Conservation (phyloP, 129 eudicot species). For the Chrysanthemum makinoi region DNA sequence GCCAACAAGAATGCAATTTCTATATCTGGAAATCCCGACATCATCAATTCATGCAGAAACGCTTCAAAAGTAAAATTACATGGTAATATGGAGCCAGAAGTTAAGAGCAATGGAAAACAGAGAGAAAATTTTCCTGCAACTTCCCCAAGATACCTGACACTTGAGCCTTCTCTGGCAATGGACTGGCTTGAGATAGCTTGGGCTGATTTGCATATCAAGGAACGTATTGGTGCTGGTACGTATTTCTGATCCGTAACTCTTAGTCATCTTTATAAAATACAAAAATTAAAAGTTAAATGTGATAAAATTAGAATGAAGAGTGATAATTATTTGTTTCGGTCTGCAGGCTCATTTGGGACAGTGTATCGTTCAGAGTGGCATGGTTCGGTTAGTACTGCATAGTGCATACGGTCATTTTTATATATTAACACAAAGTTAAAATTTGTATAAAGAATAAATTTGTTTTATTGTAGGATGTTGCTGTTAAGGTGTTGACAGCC, state of each 20-base stretch:
- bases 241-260: not conserved
- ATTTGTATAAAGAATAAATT: not conserved
- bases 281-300: not conserved
- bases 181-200: conserved; percentile 97
- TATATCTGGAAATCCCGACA: conserved; percentile 11
- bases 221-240: conserved; percentile 95
- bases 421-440: not conserved
- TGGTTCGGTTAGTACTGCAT: conserved; percentile 74
- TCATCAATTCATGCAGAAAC: not conserved
- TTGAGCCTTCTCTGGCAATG: conserved; percentile 94
- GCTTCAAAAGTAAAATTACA: not conserved
- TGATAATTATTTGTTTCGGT: not conserved
- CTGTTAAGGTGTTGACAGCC: conserved; percentile 81
- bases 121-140: conserved; percentile 37
- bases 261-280: not conserved
- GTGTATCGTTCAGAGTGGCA: conserved; percentile 99
- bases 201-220: conserved; percentile 86
- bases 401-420: conserved; percentile 1
- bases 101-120: conserved; percentile 31
- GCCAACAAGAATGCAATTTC: not conserved
- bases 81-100: conserved; percentile 38
- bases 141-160: conserved; percentile 60
- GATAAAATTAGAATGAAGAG: conserved; percentile 10
- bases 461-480: conserved; percentile 68
- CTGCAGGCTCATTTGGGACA: conserved; percentile 86